phyloP scores from a whole-genome alignment of 805 yeast species.

The Lachancea lanzarotensis region DNA sequence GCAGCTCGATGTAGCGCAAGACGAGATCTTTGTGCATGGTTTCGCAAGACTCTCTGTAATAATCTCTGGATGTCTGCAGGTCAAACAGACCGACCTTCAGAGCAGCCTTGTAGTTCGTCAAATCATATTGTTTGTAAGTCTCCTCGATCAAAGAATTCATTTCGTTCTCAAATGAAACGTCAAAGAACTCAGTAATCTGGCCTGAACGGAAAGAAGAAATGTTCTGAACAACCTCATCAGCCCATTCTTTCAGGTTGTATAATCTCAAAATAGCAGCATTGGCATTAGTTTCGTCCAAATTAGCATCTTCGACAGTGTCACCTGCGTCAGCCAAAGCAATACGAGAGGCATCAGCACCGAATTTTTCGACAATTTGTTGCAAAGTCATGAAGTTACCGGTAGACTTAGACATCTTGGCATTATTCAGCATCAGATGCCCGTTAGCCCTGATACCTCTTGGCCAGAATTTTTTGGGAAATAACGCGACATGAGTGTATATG shows the following conservation, averaged over 20 bases:
- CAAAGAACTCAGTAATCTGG: constrained; percentile 59
- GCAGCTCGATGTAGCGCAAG: constrained; percentile 75
- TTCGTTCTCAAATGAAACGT: constrained; percentile 87
- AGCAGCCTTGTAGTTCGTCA: constrained; percentile 79
- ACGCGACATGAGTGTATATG: constrained; percentile 86
- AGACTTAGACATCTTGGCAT: constrained; percentile 96
- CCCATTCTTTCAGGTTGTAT: constrained; percentile 91
- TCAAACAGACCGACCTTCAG: constrained; percentile 89
- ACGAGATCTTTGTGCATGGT: constrained; percentile 82
- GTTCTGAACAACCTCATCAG: constrained; percentile 63
- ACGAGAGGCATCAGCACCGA: constrained; percentile 96
- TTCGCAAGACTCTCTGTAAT: constrained; percentile 72
- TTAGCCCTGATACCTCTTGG: constrained; percentile 91
- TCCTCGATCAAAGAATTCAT: constrained; percentile 75
- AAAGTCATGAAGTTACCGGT: constrained; percentile 96
- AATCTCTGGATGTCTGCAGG: constrained; percentile 91
- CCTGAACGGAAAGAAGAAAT: constrained; percentile 50
- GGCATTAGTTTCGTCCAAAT: constrained; percentile 93
- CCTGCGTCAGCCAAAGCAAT: constrained; percentile 98
- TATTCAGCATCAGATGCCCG: constrained; percentile 91
- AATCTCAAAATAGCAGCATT: constrained; percentile 95
- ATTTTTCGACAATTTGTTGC: constrained; percentile 75
- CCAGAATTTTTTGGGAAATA: constrained; percentile 89
- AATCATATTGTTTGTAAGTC: constrained; percentile 62
- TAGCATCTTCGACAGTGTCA: constrained; percentile 95